Percentiles rank a stretch among this genome's conserved stretches.
Conservation (phyloP, 2,329 filamentous ascomycete species). For the Cytospora chrysosperma region DNA sequence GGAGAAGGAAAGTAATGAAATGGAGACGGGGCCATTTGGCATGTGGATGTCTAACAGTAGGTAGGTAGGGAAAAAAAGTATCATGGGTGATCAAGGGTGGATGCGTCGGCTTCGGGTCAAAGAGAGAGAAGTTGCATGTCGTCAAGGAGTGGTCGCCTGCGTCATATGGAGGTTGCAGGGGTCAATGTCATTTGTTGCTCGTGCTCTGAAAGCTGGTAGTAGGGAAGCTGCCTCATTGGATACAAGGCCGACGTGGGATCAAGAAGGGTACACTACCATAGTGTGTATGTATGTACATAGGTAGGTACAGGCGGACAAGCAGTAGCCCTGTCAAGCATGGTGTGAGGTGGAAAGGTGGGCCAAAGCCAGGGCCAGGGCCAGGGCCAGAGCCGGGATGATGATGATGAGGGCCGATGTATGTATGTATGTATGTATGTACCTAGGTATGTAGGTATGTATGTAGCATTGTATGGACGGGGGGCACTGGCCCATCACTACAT, state of each 20-base stretch:
- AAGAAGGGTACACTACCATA: constrained; percentile 6
- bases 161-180: constrained; percentile 33
- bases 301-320: constrained; percentile 16
- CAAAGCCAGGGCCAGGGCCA: no score
- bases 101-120: constrained; percentile 33
- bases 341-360: constrained; percentile 16
- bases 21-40: constrained; percentile 34
- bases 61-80: constrained; percentile 24
- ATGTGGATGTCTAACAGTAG: constrained; percentile 30
- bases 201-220: constrained; percentile 19
- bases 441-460: constrained; percentile 18
- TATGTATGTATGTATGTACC: constrained; percentile 23
- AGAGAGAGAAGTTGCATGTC: constrained; percentile 32
- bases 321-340: constrained; percentile 17
- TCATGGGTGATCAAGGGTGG: constrained; percentile 26
- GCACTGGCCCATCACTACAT: neutral
- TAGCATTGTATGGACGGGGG: constrained; percentile 10
- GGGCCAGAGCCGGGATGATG: constrained; percentile 16
- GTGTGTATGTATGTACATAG: no score
- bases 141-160: constrained; percentile 32
- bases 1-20: constrained; percentile 33
- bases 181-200: constrained; percentile 16
- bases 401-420: neutral
- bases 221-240: constrained; percentile 16
- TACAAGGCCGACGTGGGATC: constrained; percentile 14